These are phyloP conservation scores for Ogataea hybrid DNA, from an alignment of 1,139 yeast species.

Conservation along the genomic window DNA sequence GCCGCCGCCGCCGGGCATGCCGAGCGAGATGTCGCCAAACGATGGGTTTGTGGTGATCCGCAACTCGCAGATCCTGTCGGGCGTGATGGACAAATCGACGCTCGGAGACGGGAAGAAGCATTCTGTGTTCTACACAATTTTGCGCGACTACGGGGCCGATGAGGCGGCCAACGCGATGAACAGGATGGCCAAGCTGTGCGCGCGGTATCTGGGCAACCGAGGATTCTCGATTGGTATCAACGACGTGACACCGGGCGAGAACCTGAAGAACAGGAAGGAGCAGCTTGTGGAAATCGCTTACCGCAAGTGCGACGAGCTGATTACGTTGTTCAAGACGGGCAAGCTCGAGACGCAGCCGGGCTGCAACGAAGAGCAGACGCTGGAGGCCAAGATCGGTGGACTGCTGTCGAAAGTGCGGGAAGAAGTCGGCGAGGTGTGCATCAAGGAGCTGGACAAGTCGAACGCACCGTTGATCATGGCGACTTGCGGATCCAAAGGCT, in stretches of 20 bases:
- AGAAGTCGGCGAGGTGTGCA: slow-evolving; percentile 98
- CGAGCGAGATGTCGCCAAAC: slow-evolving; percentile 95
- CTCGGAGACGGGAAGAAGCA: slow-evolving; percentile 98
- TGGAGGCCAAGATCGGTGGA: slow-evolving; percentile 98
- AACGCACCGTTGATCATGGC: slow-evolving; percentile 99
- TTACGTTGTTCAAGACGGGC: slow-evolving; percentile 75
- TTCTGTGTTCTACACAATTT: slow-evolving; percentile 90
- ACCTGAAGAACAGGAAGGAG: slow-evolving; percentile 77
- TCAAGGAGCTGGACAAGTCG: slow-evolving; percentile 80
- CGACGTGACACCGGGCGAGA: slow-evolving; percentile 92
- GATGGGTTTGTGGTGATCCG: slow-evolving; percentile 92
- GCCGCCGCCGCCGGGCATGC: slow-evolving; percentile 67
- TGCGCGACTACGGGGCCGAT: slow-evolving; percentile 92
- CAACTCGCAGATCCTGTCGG: slow-evolving; percentile 85
- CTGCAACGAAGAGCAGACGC: slow-evolving; percentile 96
- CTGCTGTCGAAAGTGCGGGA: slow-evolving; percentile 94
- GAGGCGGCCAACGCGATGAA: slow-evolving; percentile 98
- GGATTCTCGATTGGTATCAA: slow-evolving; percentile 97
- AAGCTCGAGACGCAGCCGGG: slow-evolving; percentile 98
- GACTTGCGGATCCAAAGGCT: slow-evolving; percentile 98
- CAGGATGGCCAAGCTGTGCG: slow-evolving; percentile 97
- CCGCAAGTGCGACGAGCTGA: slow-evolving; percentile 86
- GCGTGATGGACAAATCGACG: slow-evolving; percentile 95
- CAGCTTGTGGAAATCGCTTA: slow-evolving; percentile 90
- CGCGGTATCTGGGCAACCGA: slow-evolving; percentile 88